phyloP scores from a whole-genome alignment of 306 rosid species.

The Dicorynia guianensis region DNA sequence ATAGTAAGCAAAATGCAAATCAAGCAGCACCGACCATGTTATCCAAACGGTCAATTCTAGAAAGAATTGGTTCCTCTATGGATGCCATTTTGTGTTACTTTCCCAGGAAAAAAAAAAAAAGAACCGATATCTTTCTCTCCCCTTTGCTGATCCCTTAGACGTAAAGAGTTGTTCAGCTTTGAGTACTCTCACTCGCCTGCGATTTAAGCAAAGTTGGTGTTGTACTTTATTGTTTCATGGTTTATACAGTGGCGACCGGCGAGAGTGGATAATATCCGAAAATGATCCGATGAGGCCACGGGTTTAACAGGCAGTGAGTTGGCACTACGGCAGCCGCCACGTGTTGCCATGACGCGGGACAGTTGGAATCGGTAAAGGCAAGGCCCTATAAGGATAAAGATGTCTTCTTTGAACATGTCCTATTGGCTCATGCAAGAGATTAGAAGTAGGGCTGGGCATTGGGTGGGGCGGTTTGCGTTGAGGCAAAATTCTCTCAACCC shows the following conservation, averaged over 20 bases:
- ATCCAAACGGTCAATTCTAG: conserved; percentile 76
- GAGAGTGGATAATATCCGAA: not conserved
- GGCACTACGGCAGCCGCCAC: not conserved
- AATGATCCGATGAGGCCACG: conserved; percentile 24
- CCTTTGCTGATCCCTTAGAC: not conserved
- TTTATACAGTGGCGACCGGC: not conserved
- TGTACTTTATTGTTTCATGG: not conserved
- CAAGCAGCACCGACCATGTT: conserved; percentile 51
- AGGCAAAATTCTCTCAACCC: too few species aligned
- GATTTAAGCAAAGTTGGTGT: not conserved
- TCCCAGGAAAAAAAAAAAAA: conserved; percentile 51
- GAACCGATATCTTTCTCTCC: conserved; percentile 5
- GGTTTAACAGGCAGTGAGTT: conserved; percentile 26
- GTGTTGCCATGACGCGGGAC: conserved; percentile 45
- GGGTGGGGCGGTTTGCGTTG: too few species aligned
- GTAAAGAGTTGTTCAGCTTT: not conserved
- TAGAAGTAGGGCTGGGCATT: too few species aligned
- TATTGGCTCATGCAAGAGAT: too few species aligned
- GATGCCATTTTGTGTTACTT: conserved; percentile 48
- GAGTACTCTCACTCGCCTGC: not conserved
- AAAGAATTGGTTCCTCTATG: conserved; percentile 64
- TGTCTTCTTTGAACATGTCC: too few species aligned
- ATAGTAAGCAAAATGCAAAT: too few species aligned
- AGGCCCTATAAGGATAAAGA: too few species aligned
- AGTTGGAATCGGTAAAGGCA: too few species aligned